A percentile compares a stretch with the other conserved stretches of the same genome.
Conservation (phyloP, 805 yeast species). For the Torulaspora gathmanii region DNA sequence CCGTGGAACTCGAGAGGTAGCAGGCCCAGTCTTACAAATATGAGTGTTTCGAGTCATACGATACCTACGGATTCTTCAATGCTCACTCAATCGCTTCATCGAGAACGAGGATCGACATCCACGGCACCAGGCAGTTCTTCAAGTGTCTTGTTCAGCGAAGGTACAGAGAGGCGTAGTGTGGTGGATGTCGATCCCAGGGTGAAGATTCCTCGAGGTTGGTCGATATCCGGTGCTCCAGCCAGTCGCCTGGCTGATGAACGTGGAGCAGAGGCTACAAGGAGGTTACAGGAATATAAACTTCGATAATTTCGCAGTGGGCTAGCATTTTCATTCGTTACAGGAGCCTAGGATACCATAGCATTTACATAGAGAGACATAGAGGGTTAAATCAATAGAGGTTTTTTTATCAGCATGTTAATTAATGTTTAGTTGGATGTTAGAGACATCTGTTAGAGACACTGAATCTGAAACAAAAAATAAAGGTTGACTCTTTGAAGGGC, state of each 20-base stretch:
- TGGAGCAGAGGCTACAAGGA: constrained; percentile 8
- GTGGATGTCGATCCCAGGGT: constrained; percentile 11
- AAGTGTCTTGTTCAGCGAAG: constrained; percentile 1
- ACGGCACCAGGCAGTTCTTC: constrained; percentile 4
- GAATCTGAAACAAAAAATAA: no score
- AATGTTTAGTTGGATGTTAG: neutral
- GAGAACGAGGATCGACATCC: constrained; percentile 9
- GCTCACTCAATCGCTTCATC: constrained; percentile 9
- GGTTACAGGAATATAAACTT: constrained; percentile 11
- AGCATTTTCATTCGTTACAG: constrained; percentile 3
- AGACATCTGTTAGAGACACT: neutral
- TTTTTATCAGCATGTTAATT: neutral
- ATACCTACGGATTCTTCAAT: constrained; percentile 9
- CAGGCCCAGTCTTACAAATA: constrained; percentile 7
- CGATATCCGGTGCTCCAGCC: constrained; percentile 4
- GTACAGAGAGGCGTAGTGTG: neutral
- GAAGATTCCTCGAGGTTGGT: constrained; percentile 15
- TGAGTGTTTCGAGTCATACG: constrained; percentile 1
- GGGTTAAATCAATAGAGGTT: neutral
- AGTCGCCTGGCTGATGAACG: constrained; percentile 2
- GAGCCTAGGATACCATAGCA: constrained; percentile 1
- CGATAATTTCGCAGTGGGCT: constrained; percentile 1
- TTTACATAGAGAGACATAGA: constrained; percentile 1
- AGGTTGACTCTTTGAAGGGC: neutral
- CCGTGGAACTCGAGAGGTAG: constrained; percentile 9